These are phyloP conservation scores for Cladorrhinum sp. DNA, from an alignment of 2,329 filamentous ascomycete species.

Conservation along the genomic window DNA sequence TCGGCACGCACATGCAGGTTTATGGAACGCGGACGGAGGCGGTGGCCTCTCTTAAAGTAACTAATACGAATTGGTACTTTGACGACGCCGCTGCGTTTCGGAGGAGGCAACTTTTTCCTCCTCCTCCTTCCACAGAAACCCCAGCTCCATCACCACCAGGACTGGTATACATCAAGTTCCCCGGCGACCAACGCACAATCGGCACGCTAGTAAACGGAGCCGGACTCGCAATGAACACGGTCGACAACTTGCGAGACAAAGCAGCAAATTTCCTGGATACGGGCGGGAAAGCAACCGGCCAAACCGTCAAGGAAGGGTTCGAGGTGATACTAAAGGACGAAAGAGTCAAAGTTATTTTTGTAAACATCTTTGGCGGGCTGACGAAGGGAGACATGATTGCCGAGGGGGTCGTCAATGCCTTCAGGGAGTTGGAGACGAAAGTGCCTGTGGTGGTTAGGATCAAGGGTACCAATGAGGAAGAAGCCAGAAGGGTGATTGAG, in stretches of 20 bases:
- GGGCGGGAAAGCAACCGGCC: conserved; percentile 79
- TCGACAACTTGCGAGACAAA: conserved; percentile 70
- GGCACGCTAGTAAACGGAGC: conserved; percentile 88
- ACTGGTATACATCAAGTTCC: conserved; percentile 71
- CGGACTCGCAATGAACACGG: conserved; percentile 86
- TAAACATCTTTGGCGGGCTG: conserved; percentile 57
- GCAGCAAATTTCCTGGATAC: conserved; percentile 87
- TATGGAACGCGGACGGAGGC: not conserved
- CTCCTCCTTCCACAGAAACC: too few relatives aligned
- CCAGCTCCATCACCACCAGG: conserved; percentile 46
- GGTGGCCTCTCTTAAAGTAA: conserved; percentile 18
- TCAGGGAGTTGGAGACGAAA: conserved; percentile 62
- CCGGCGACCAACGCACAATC: conserved; percentile 54
- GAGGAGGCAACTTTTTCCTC: conserved; percentile 27
- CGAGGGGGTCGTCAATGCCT: conserved; percentile 68
- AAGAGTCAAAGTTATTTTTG: conserved; percentile 64
- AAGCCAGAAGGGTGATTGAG: conserved; percentile 66
- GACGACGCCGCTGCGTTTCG: conserved; percentile 43
- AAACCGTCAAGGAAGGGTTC: conserved; percentile 76
- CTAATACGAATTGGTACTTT: conserved; percentile 44
- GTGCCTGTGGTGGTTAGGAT: conserved; percentile 75
- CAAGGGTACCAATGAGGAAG: conserved; percentile 69
- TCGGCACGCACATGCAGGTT: conserved; percentile 37
- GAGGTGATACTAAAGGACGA: conserved; percentile 68
- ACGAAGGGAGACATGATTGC: conserved; percentile 81